phyloP scores from a whole-genome alignment of 2,329 filamentous ascomycete species.

The Erysiphe neolycopersici region DNA sequence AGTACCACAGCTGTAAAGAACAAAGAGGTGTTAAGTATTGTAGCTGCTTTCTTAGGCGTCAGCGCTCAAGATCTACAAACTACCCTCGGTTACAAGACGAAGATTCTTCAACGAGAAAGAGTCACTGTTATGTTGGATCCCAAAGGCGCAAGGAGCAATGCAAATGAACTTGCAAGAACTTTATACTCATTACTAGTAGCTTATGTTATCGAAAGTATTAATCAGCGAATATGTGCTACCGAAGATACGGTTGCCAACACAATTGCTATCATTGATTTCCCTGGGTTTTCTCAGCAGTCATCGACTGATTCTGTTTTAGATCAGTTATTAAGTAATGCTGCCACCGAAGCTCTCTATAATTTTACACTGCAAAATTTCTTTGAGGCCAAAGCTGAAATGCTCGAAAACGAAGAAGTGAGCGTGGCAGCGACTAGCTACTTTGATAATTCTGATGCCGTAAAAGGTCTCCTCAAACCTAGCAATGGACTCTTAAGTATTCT shows the following conservation, averaged over 20 bases:
- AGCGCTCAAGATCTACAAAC: constrained; percentile 56
- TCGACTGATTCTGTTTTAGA: constrained; percentile 69
- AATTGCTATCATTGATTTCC: constrained; percentile 85
- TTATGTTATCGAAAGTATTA: constrained; percentile 79
- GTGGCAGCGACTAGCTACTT: constrained; percentile 90
- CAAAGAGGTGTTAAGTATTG: constrained; percentile 60
- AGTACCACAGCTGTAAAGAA: constrained; percentile 74
- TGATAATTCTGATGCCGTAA: constrained; percentile 86
- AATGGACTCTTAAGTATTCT: constrained; percentile 86
- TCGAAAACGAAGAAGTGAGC: constrained; percentile 80
- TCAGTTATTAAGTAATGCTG: constrained; percentile 83
- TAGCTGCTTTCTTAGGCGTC: constrained; percentile 88
- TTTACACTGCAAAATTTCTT: constrained; percentile 90
- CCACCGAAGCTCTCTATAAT: constrained; percentile 77
- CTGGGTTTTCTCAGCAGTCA: constrained; percentile 68
- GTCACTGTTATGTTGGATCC: constrained; percentile 98
- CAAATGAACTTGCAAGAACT: constrained; percentile 78
- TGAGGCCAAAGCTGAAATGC: constrained; percentile 71
- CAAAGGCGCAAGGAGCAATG: constrained; percentile 66
- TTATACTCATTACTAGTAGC: constrained; percentile 84
- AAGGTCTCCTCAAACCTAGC: constrained; percentile 68
- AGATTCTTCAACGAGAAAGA: constrained; percentile 82
- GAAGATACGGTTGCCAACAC: constrained; percentile 86
- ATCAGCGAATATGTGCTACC: constrained; percentile 62
- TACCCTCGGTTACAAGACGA: constrained; percentile 84